Conservation (phyloP, 805 yeast species). For the Metschnikowia dekortorum region DNA sequence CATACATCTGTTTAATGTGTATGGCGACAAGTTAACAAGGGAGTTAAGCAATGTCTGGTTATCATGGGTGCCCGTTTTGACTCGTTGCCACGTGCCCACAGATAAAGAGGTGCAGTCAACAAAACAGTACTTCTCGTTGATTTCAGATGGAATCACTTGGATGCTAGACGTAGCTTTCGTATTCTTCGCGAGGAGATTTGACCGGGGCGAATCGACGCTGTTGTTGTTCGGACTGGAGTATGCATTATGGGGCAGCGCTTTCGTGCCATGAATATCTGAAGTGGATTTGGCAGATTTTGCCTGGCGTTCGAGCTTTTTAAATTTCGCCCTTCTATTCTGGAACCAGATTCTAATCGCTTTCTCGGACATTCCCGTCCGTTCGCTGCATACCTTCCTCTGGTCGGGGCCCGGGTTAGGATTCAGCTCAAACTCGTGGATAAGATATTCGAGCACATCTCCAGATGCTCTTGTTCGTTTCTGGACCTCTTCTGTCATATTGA, state of each 20-base stretch:
- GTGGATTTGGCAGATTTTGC: slow-evolving; percentile 14
- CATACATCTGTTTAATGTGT: slow-evolving; percentile 60
- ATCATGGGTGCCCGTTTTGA: slow-evolving; percentile 56
- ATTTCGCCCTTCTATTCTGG: slow-evolving; percentile 80
- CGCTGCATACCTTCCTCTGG: slow-evolving; percentile 63
- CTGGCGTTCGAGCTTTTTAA: slow-evolving; percentile 59
- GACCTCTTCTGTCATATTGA: slow-evolving; percentile 18
- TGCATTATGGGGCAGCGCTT: slow-evolving; percentile 4
- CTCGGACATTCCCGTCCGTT: slow-evolving; percentile 75
- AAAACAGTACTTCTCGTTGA: slow-evolving; percentile 68
- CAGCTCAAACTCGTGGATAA: slow-evolving; percentile 62
- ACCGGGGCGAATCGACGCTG: slow-evolving; percentile 21
- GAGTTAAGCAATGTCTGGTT: slow-evolving; percentile 41
- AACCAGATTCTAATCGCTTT: slow-evolving; percentile 91
- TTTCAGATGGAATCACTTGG: slow-evolving; percentile 41
- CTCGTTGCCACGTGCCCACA: slow-evolving; percentile 79
- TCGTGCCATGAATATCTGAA: background rate
- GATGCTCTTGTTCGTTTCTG: slow-evolving; percentile 63
- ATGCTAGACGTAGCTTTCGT: slow-evolving; percentile 16
- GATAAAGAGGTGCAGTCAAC: slow-evolving; percentile 64
- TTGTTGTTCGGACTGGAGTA: slow-evolving; percentile 5
- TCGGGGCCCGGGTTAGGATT: slow-evolving; percentile 77
- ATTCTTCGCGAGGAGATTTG: slow-evolving; percentile 18
- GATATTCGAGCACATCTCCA: slow-evolving; percentile 70
- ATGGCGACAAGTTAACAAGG: slow-evolving; percentile 62